A percentile compares a stretch with the other conserved stretches of the same genome.
Conservation (phyloP, 176 grass and related monocot genomes). For the Rhipidocladum racemiflorum region DNA sequence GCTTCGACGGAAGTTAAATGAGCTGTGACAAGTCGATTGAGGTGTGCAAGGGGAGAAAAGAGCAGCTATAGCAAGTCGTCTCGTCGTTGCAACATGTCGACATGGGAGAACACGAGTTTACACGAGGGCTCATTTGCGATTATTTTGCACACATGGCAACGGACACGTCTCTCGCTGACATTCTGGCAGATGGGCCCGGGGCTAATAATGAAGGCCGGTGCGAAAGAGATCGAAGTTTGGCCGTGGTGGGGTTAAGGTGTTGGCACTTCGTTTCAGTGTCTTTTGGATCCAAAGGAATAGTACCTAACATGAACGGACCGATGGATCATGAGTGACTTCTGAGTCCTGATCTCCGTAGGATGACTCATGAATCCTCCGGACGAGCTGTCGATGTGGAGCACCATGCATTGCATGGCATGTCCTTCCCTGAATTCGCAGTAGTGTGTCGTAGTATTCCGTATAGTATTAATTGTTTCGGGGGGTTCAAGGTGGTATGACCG, state of each 20-base stretch:
- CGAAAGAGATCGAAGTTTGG: slow-evolving; percentile 19
- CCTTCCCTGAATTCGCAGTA: neutral
- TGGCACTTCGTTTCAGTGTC: neutral
- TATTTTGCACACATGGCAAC: neutral
- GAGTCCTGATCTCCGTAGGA: neutral
- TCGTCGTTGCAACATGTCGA: slow-evolving; percentile 25
- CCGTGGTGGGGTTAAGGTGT: slow-evolving; percentile 27
- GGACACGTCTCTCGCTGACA: neutral
- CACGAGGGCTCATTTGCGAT: neutral
- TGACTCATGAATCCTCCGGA: neutral
- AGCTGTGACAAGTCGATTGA: neutral
- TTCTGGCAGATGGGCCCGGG: neutral
- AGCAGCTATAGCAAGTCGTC: neutral
- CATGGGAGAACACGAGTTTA: slow-evolving; percentile 22
- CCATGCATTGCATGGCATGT: neutral
- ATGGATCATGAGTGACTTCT: neutral
- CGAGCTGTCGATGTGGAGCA: slow-evolving; percentile 9
- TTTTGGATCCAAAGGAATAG: slow-evolving; percentile 12
- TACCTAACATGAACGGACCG: neutral
- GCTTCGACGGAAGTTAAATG: neutral
- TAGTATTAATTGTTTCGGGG: no score
- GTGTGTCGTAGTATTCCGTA: no score
- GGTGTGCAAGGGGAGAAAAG: neutral
- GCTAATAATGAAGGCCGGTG: slow-evolving; percentile 32
- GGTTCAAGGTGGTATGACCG: neutral